Evolutionary conservation across 331 rosid genomes (phyloP), one percentile per base, ranked within the genome.

Genomic region (Acacia concinna): DNA sequence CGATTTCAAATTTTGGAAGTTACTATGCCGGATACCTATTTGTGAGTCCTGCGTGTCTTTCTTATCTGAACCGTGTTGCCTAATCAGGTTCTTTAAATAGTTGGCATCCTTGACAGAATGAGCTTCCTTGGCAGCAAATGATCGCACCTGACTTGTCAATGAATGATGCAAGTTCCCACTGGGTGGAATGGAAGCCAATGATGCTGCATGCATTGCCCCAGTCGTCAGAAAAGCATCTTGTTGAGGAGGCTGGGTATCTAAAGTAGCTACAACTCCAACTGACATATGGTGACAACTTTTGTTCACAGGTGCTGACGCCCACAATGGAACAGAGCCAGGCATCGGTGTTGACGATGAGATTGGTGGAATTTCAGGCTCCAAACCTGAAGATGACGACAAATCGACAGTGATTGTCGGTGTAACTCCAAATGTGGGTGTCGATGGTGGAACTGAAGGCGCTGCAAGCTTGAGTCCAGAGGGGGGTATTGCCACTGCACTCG

Each of bases 11-110:
- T 90, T 87, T 68, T 68, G 81, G 31, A 63, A 67, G 74, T 79
- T 83, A 81, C 73, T 84, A 68, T 71, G 81, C 31, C 44, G 79
- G 60, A 40, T 82, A 70, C 92, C 89, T 73, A 75, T 82, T 69
- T 84, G 81, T 68, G 84, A 71, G 70, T 82, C 89, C 86, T 72
- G 85, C 30, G 12, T 72, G 27, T 81, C 87, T 34, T 76, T 81
- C 74, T 83, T 83, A 34, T 87, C 90, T 10, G 60, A 83, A 66
- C 97, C 98, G 62, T 92, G 92, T 89, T 87, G 88, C 85, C 93
- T 88, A 73, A 92, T 72, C 52, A 94, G 88, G 77, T 87, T 79
- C 91, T 88, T 92, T 83, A 81, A 89, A 81, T 92, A 89, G 88
- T 83, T 84, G 78, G 66, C 73, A 82, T 94, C 96, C 92, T 85